Evolutionary conservation across 2,329 filamentous ascomycete genomes (phyloP).

Genomic region (Sarocladiaceae sp.): DNA sequence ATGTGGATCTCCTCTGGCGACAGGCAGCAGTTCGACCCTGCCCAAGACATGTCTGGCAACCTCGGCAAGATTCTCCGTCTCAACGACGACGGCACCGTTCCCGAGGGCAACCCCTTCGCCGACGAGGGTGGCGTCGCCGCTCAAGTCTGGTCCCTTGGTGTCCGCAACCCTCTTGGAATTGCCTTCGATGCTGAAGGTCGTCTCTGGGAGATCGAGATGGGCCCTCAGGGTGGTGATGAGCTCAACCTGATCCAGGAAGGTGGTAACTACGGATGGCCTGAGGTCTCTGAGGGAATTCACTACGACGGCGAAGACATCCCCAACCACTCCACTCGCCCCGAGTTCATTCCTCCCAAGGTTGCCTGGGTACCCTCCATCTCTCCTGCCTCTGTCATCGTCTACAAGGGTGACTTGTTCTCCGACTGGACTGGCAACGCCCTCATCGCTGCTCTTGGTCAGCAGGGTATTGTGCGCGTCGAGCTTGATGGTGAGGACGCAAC

Average conservation of each 20-base stretch:
- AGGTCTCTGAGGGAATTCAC: constrained; percentile 26
- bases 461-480: constrained; percentile 23
- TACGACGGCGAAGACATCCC: constrained; percentile 28
- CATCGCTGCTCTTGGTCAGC: constrained; percentile 24
- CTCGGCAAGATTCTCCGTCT: constrained; percentile 29
- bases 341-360: constrained; percentile 25
- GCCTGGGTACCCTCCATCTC: constrained; percentile 31
- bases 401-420: constrained; percentile 28
- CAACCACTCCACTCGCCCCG: constrained; percentile 25
- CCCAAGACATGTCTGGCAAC: constrained; percentile 26
- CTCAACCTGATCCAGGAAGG: constrained; percentile 28
- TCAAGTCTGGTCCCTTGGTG: constrained; percentile 27
- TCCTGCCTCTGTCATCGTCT: constrained; percentile 28
- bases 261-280: constrained; percentile 30
- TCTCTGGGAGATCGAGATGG: constrained; percentile 32
- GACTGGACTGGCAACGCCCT: constrained; percentile 28
- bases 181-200: constrained; percentile 28
- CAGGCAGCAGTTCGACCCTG: constrained; percentile 25
- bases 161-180: constrained; percentile 29
- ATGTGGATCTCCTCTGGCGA: constrained; percentile 30
- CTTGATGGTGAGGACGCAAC: constrained; percentile 21
- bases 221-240: constrained; percentile 29
- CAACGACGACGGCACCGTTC: constrained; percentile 27
- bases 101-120: constrained; percentile 27
- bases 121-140: constrained; percentile 22